Percentiles rank a stretch among this genome's conserved stretches.
phyloP scores from a whole-genome alignment of 169 alveolate species.

The Plasmodium fragile region DNA sequence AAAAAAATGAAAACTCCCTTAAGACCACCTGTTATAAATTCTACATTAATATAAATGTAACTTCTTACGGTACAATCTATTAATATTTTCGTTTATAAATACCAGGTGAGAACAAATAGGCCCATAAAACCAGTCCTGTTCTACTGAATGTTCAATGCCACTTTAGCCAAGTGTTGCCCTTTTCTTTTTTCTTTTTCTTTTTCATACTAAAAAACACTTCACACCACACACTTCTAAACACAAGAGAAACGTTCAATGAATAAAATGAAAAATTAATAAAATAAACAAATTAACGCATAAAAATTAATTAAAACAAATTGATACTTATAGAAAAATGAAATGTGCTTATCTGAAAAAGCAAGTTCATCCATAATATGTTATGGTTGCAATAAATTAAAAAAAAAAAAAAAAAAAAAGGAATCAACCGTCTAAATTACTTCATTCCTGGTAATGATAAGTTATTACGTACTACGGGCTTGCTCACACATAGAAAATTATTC shows the following conservation, averaged over 20 bases:
- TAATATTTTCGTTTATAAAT: not conserved
- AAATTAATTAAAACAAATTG: not conserved
- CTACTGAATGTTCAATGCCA: not conserved
- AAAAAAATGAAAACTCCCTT: not conserved
- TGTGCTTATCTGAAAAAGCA: not conserved
- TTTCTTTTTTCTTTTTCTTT: not conserved
- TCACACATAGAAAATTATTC: not conserved
- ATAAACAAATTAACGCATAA: not conserved
- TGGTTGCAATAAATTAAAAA: not conserved
- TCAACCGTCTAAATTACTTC: not conserved
- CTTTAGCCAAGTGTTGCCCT: not conserved
- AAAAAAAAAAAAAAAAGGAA: not conserved
- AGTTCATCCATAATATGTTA: not conserved
- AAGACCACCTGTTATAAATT: not conserved
- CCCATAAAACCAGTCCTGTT: not conserved
- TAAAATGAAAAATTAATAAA: not conserved
- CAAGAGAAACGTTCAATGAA: not conserved
- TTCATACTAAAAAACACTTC: not conserved
- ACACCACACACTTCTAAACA: not conserved
- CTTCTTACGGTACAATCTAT: not conserved
- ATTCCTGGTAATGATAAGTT: not conserved
- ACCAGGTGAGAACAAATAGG: not conserved
- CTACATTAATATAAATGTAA: not conserved
- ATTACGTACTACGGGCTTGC: not conserved
- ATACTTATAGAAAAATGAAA: not conserved